Evolutionary conservation across 352 stramenopile species (phyloP).

Genomic region (Discostella stelligera): DNA sequence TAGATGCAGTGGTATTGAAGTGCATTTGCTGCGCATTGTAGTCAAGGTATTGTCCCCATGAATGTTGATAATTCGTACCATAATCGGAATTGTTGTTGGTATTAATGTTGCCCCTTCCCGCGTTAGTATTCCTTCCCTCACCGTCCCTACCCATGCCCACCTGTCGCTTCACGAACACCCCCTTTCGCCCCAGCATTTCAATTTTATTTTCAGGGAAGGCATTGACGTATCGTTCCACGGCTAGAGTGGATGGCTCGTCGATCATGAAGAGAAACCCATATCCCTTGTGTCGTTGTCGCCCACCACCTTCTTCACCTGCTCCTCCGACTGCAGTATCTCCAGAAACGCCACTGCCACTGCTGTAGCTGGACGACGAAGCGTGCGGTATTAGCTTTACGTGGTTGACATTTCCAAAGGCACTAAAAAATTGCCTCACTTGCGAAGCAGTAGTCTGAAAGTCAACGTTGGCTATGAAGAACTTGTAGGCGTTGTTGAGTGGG

Average conservation of each 20-base stretch:
- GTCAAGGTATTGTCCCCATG: conserved; percentile 4
- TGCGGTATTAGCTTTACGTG: conserved; percentile 32
- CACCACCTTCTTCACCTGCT: too few relatives aligned
- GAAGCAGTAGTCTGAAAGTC: conserved; percentile 25
- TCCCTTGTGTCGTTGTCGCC: conserved; percentile 19
- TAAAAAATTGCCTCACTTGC: conserved; percentile 21
- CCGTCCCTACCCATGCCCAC: conserved; percentile 22
- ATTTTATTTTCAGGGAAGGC: conserved; percentile 42
- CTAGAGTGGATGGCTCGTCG: conserved; percentile 9
- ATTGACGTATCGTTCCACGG: conserved; percentile 31
- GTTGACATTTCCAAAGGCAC: conserved; percentile 32
- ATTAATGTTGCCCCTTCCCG: neutral
- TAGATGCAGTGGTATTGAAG: neutral
- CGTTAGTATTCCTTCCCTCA: neutral
- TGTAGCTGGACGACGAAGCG: neutral
- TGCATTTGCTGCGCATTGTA: neutral
- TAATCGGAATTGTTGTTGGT: neutral
- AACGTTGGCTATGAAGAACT: conserved; percentile 43
- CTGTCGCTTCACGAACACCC: conserved; percentile 21
- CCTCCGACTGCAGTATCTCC: too few relatives aligned
- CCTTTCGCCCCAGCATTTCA: conserved; percentile 25
- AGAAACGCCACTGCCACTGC: neutral
- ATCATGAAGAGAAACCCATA: conserved; percentile 44
- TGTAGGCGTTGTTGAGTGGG: conserved; percentile 20
- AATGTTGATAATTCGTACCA: neutral